These are phyloP conservation scores for Vaccinium darrowii DNA, from an alignment of 148 eudicot genomes.

Conservation along the genomic window DNA sequence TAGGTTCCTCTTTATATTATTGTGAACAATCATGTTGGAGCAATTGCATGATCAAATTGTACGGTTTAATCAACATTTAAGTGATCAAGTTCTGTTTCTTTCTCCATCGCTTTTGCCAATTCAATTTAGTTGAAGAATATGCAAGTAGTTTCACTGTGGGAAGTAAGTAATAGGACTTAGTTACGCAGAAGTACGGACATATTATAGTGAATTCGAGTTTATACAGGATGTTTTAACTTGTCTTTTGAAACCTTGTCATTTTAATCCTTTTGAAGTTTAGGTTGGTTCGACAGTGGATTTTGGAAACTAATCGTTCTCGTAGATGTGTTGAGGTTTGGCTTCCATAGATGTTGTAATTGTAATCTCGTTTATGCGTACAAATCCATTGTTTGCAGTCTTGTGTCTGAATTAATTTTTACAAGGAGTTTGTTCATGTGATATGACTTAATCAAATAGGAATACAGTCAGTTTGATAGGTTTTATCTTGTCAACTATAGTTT, in stretches of 20 bases:
- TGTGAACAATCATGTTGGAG: neutral
- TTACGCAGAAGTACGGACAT: neutral
- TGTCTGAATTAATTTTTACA: neutral
- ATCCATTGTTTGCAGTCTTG: neutral
- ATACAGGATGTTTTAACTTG: neutral
- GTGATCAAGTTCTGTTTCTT: neutral
- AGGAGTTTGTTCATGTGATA: neutral
- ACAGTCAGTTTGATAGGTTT: too few species aligned
- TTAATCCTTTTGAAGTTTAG: neutral
- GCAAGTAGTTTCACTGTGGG: neutral
- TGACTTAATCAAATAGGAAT: neutral
- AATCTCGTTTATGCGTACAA: neutral
- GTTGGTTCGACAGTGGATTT: neutral
- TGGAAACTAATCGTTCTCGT: slow-evolving; percentile 2
- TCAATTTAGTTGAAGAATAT: neutral
- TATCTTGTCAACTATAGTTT: too few species aligned
- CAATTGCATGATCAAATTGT: neutral
- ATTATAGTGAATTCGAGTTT: neutral
- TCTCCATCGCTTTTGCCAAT: neutral
- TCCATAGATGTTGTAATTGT: neutral
- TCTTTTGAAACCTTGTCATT: neutral
- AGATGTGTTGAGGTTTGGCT: neutral
- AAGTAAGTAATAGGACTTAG: neutral
- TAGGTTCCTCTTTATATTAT: neutral
- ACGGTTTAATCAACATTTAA: neutral